phyloP scores from a whole-genome alignment of 2,329 filamentous ascomycete species.

The Diaporthe eres region DNA sequence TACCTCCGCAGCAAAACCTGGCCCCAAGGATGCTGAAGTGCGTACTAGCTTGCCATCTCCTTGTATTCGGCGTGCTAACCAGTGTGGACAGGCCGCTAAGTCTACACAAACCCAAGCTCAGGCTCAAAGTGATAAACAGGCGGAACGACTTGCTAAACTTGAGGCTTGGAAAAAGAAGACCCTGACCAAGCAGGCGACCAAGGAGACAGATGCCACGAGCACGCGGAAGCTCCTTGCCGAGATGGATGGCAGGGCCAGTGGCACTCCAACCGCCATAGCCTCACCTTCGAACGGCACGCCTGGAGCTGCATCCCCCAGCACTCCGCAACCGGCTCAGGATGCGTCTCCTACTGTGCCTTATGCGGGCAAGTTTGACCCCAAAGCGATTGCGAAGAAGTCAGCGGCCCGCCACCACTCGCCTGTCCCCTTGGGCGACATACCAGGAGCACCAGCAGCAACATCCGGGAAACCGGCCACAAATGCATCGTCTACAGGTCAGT shows the following conservation, averaged over 20 bases:
- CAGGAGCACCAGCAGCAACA: conserved; percentile 52
- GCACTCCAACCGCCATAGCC: conserved; percentile 48
- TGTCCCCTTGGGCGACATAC: conserved; percentile 65
- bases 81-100: conserved; percentile 65
- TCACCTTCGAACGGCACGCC: conserved; percentile 64
- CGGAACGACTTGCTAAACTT: conserved; percentile 83
- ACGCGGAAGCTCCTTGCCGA: conserved; percentile 78
- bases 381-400: conserved; percentile 86
- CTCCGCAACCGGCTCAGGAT: conserved; percentile 63
- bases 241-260: conserved; percentile 78
- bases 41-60: conserved; percentile 48
- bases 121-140: conserved; percentile 82
- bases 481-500: conserved; percentile 43
- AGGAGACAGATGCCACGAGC: conserved; percentile 78
- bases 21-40: conserved; percentile 70
- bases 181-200: conserved; percentile 77
- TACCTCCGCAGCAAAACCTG: conserved; percentile 62
- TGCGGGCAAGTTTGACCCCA: conserved; percentile 87
- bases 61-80: conserved; percentile 45
- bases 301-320: conserved; percentile 60
- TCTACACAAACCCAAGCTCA: conserved; percentile 65
- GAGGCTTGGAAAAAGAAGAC: conserved; percentile 95
- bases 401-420: conserved; percentile 71
- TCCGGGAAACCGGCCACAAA: conserved; percentile 44
- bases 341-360: conserved; percentile 72